Evolutionary conservation across 208 protist genomes (phyloP).

Genomic region (Tritrichomonas musculus): DNA sequence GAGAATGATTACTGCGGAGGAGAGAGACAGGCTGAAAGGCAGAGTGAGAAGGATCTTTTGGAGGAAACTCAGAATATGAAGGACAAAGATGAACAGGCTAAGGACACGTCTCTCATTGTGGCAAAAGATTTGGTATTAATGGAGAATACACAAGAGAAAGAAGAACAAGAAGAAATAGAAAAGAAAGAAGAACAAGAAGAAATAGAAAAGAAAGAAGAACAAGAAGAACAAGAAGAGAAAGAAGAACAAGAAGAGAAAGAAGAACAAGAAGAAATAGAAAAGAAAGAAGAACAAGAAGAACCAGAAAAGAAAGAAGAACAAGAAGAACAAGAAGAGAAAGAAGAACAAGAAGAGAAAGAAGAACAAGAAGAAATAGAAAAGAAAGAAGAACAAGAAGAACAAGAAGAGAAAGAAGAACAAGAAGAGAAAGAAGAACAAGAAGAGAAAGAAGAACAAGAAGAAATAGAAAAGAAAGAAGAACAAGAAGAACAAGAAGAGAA

Average conservation of each 20-base stretch:
- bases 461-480: not conserved
- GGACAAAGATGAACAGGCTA: no score
- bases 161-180: no score
- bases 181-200: no score
- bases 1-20: no score
- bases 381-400: not conserved
- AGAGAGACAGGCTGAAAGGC: no score
- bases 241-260: not conserved
- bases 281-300: not conserved
- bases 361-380: not conserved
- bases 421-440: not conserved
- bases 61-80: no score
- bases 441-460: not conserved
- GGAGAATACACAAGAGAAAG: no score
- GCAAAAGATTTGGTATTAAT: no score
- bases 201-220: not conserved
- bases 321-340: not conserved
- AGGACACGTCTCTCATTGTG: no score
- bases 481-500: not conserved
- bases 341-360: not conserved
- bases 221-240: not conserved
- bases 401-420: not conserved
- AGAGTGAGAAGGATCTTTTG: no score
- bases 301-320: constrained; percentile 26
- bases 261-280: not conserved